A percentile compares a stretch with the other conserved stretches of the same genome.
Conservation (phyloP, 768 basidiomycete species). For the Tubosaeta sp. region DNA sequence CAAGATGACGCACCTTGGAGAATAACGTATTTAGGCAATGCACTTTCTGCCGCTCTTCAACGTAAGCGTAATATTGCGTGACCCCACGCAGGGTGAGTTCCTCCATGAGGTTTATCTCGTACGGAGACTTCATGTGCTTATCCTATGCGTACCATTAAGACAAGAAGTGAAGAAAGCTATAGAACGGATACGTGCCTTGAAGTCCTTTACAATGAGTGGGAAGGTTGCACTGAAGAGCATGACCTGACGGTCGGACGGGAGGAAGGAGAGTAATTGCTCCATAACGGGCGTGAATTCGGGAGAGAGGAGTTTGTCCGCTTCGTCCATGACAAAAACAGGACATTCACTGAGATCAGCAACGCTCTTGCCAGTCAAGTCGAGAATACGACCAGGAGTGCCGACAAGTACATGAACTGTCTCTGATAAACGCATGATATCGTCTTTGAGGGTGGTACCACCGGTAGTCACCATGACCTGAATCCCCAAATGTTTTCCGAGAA, state of each 20-base stretch:
- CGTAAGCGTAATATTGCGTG: slow-evolving; percentile 99
- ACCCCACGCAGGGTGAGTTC: slow-evolving; percentile 98
- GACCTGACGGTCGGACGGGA: slow-evolving; percentile 85
- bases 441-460: slow-evolving; percentile 95
- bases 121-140: slow-evolving; percentile 93
- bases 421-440: slow-evolving; percentile 90
- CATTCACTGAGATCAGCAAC: slow-evolving; percentile 94
- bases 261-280: slow-evolving; percentile 87
- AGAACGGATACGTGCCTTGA: slow-evolving; percentile 60
- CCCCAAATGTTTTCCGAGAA: slow-evolving; percentile 91
- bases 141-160: slow-evolving; percentile 48
- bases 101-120: slow-evolving; percentile 99
- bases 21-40: slow-evolving; percentile 99
- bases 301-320: slow-evolving; percentile 95
- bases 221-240: slow-evolving; percentile 99
- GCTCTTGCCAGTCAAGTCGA: slow-evolving; percentile 89
- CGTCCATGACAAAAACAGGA: slow-evolving; percentile 98
- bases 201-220: slow-evolving; percentile 98
- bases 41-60: slow-evolving; percentile 98
- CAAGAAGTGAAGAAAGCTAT: not conserved
- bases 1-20: slow-evolving; percentile 66
- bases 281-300: slow-evolving; percentile 98
- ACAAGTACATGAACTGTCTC: slow-evolving; percentile 95
- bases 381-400: slow-evolving; percentile 93
- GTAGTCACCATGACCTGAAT: slow-evolving; percentile 99